These are phyloP conservation scores for Ricinus communis DNA, from an alignment of 345 rosid genomes.

Conservation along the genomic window DNA sequence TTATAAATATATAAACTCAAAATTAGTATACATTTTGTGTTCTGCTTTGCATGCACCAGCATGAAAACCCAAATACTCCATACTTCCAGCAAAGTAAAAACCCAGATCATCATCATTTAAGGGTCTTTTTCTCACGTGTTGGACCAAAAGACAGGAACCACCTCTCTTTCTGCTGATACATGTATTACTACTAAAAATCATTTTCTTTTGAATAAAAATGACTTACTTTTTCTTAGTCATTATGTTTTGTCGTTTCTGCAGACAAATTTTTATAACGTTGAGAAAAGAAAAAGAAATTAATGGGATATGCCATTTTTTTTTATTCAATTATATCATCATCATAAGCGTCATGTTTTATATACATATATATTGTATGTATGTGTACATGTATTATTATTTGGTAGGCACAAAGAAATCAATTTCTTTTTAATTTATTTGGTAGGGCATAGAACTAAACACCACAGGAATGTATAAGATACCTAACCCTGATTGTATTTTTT, in stretches of 20 bases:
- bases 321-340: not conserved
- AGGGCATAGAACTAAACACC: not conserved
- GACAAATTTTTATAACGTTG: not conserved
- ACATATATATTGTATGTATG: not conserved
- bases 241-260: not conserved
- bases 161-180: not conserved
- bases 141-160: not conserved
- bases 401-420: not conserved
- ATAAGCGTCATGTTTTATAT: not conserved
- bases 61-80: not conserved
- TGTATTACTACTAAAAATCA: not conserved
- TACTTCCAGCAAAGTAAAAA: not conserved
- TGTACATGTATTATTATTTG: not conserved
- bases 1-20: too few species aligned
- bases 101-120: not conserved
- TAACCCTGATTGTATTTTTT: conserved; percentile 1
- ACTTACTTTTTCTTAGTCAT: not conserved
- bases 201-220: too few species aligned
- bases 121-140: conserved; percentile 4
- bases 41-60: not conserved
- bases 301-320: not conserved
- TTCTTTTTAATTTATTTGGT: not conserved
- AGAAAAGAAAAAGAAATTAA: not conserved
- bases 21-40: too few species aligned
- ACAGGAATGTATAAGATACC: not conserved